Conservation (phyloP, 2,329 filamentous ascomycete species). For the Monosporascus sp. region DNA sequence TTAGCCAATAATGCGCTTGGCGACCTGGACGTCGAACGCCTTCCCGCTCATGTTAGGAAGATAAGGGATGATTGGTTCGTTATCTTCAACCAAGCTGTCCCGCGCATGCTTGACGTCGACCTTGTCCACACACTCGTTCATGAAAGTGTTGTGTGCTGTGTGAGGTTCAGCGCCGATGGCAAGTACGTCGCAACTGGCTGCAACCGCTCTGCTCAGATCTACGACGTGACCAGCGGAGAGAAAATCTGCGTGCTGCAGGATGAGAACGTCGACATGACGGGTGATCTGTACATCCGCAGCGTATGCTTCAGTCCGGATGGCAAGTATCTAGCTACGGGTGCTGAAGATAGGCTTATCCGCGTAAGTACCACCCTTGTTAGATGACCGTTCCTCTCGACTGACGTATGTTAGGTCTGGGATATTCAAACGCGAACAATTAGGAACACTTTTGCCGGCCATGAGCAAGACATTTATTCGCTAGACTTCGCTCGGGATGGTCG, state of each 20-base stretch:
- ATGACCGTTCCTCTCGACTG: neutral
- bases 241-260: constrained; percentile 90
- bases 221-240: constrained; percentile 80
- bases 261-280: constrained; percentile 76
- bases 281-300: constrained; percentile 93
- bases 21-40: constrained; percentile 79
- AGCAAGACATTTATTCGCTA: constrained; percentile 96
- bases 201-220: constrained; percentile 99
- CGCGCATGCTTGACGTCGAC: constrained; percentile 86
- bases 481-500: constrained; percentile 92
- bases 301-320: constrained; percentile 99
- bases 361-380: constrained; percentile 46
- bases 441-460: constrained; percentile 91
- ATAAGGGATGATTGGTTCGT: constrained; percentile 91
- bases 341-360: constrained; percentile 94
- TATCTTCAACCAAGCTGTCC: constrained; percentile 90
- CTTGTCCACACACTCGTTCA: constrained; percentile 89
- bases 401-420: constrained; percentile 74
- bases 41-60: constrained; percentile 84
- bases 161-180: constrained; percentile 92
- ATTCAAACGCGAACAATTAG: constrained; percentile 78
- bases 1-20: constrained; percentile 62
- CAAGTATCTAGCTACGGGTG: constrained; percentile 87
- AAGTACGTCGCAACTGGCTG: constrained; percentile 95
- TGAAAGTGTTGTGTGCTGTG: constrained; percentile 96